phyloP scores from a whole-genome alignment of 176 grass and related monocot species.

The Zea luxurians region DNA sequence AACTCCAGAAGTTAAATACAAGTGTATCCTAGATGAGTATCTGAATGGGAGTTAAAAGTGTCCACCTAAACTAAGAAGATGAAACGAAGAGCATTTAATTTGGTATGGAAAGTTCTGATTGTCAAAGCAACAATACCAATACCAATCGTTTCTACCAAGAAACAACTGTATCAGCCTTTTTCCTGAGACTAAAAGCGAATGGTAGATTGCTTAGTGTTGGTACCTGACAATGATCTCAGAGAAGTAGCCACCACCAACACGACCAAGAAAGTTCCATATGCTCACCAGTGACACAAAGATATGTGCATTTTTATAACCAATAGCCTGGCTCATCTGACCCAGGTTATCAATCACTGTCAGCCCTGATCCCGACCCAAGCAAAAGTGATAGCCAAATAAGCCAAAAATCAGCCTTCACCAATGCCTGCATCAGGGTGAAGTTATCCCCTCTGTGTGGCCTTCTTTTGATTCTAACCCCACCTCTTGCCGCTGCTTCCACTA shows the following conservation, averaged over 20 bases:
- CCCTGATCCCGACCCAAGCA: slow-evolving; percentile 74
- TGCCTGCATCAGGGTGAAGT: slow-evolving; percentile 78
- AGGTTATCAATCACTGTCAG: slow-evolving; percentile 80
- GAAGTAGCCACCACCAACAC: slow-evolving; percentile 78
- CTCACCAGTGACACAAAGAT: slow-evolving; percentile 80
- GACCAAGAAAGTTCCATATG: slow-evolving; percentile 90
- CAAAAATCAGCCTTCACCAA: slow-evolving; percentile 85
- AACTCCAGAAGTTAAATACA: background rate
- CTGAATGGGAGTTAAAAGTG: background rate
- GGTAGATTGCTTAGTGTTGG: background rate
- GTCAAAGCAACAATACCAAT: background rate
- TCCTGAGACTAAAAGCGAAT: background rate
- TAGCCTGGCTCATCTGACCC: slow-evolving; percentile 84
- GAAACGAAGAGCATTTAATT: background rate
- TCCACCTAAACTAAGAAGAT: background rate
- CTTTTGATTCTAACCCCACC: slow-evolving; percentile 71
- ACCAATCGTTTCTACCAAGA: background rate
- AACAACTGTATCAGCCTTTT: background rate
- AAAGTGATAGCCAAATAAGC: slow-evolving; percentile 77
- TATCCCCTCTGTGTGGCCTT: slow-evolving; percentile 60
- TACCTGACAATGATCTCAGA: slow-evolving; percentile 87
- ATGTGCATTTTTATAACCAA: slow-evolving; percentile 52
- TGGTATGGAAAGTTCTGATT: background rate
- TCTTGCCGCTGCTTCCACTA: slow-evolving; percentile 61
- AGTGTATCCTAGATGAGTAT: background rate